These are phyloP conservation scores for Fistulifera solaris DNA, from an alignment of 108 stramenopile species.

Conservation along the genomic window DNA sequence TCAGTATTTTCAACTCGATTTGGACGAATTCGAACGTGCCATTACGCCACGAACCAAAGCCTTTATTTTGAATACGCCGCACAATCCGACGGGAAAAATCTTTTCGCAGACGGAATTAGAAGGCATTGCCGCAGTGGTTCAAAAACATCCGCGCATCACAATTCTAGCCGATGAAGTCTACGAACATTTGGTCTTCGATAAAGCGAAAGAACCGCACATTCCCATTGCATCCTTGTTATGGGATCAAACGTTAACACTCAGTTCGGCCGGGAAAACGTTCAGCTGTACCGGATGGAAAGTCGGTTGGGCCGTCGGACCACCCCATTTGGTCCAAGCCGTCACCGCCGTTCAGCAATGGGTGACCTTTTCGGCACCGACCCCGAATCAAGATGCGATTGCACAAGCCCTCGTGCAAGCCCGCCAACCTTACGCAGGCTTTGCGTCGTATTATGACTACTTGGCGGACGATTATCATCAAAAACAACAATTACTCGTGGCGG, in stretches of 20 bases:
- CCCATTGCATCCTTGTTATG: constrained; percentile 62
- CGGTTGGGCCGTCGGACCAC: constrained; percentile 77
- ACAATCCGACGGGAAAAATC: constrained; percentile 98
- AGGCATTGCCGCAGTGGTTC: constrained; percentile 46
- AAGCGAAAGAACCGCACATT: constrained; percentile 40
- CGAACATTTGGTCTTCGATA: constrained; percentile 79
- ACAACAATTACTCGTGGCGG: constrained; percentile 34
- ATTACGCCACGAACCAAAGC: constrained; percentile 56
- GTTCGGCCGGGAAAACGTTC: constrained; percentile 87
- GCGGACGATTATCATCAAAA: constrained; percentile 46
- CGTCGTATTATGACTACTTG: constrained; percentile 60
- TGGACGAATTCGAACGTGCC: constrained; percentile 45
- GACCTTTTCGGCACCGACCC: constrained; percentile 77
- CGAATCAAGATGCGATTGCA: constrained; percentile 79
- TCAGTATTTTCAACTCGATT: constrained; percentile 57
- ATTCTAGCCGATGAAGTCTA: constrained; percentile 85
- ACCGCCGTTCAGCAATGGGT: constrained; percentile 59
- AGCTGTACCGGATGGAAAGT: constrained; percentile 85
- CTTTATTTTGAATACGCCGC: constrained; percentile 89
- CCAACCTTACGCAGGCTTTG: constrained; percentile 51
- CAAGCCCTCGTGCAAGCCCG: constrained; percentile 39
- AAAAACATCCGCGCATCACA: constrained; percentile 50
- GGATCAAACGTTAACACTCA: constrained; percentile 73
- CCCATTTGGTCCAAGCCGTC: constrained; percentile 49
- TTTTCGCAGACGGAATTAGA: constrained; percentile 74